A percentile compares a stretch with the other conserved stretches of the same genome.
These are phyloP conservation scores for Calycina herbarum DNA, from an alignment of 2,329 filamentous ascomycete species.

Conservation along the genomic window DNA sequence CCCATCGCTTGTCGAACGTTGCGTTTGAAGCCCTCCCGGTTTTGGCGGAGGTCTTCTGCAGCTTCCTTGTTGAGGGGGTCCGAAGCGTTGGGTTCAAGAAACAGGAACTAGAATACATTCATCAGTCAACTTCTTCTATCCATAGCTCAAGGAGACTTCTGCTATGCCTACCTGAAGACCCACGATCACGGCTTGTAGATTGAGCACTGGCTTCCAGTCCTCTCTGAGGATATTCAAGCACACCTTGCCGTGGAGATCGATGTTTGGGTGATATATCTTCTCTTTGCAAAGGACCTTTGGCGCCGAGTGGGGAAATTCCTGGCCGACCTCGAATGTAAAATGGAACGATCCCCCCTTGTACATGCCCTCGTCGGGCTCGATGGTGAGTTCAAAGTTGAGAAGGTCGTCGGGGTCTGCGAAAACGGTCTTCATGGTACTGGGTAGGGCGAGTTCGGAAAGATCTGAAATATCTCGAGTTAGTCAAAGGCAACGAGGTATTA, in stretches of 20 bases:
- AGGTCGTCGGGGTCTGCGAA: constrained; percentile 85
- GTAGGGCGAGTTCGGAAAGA: constrained; percentile 77
- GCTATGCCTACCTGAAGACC: constrained; percentile 70
- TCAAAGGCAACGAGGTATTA: background rate
- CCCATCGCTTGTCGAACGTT: constrained; percentile 85
- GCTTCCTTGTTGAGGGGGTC: constrained; percentile 99
- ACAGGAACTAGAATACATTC: constrained; percentile 70
- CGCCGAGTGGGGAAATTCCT: constrained; percentile 95
- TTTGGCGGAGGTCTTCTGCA: constrained; percentile 83
- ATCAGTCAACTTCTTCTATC: constrained; percentile 10
- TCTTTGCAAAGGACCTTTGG: constrained; percentile 96
- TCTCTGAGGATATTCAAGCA: constrained; percentile 96
- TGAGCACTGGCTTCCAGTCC: constrained; percentile 98
- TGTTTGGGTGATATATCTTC: constrained; percentile 99
- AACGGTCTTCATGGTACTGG: constrained; percentile 75
- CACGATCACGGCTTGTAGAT: constrained; percentile 94
- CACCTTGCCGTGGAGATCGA: constrained; percentile 95
- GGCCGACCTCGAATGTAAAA: constrained; percentile 89
- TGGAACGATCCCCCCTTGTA: constrained; percentile 87
- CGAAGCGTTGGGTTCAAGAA: constrained; percentile 94
- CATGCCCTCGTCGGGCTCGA: constrained; percentile 81
- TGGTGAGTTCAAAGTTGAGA: constrained; percentile 78
- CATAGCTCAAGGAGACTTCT: background rate
- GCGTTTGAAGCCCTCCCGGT: constrained; percentile 85
- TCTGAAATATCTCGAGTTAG: constrained; percentile 49